phyloP scores from a whole-genome alignment of 2,329 filamentous ascomycete genomes.

The Pleomassaria siparia region DNA sequence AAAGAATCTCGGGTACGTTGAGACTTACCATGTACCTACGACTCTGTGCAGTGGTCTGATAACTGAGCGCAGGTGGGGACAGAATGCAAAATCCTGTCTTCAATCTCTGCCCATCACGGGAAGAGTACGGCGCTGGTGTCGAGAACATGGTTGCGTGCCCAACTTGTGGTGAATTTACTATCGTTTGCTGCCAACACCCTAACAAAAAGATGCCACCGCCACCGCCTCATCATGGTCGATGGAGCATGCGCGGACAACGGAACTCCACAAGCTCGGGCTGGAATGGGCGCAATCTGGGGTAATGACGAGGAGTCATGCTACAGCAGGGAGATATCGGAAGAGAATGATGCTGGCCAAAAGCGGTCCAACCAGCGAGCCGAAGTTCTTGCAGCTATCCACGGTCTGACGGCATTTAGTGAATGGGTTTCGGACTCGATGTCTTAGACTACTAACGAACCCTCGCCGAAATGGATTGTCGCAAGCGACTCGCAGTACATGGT shows the following conservation, averaged over 20 bases:
- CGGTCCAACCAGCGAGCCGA: conserved; percentile 16
- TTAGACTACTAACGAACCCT: conserved; percentile 1
- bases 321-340: conserved; percentile 10
- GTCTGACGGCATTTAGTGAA: conserved; percentile 8
- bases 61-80: no score
- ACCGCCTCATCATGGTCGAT: conserved; percentile 11
- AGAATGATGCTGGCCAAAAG: conserved; percentile 9
- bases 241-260: conserved; percentile 16
- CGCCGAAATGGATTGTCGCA: conserved; percentile 12
- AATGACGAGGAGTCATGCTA: conserved; percentile 7
- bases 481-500: conserved; percentile 17
- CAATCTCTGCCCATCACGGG: no score
- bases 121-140: no score
- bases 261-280: conserved; percentile 9
- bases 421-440: conserved; percentile 2
- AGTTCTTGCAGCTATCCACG: conserved; percentile 13
- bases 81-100: no score
- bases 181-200: no score
- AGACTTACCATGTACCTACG: no score
- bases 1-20: no score
- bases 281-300: conserved; percentile 12
- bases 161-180: no score
- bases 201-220: conserved; percentile 6
- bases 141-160: no score
- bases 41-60: no score